Base-by-base conservation (phyloP, 1,139 yeast genomes). In the Arxiozyma heterogenica region DNA sequence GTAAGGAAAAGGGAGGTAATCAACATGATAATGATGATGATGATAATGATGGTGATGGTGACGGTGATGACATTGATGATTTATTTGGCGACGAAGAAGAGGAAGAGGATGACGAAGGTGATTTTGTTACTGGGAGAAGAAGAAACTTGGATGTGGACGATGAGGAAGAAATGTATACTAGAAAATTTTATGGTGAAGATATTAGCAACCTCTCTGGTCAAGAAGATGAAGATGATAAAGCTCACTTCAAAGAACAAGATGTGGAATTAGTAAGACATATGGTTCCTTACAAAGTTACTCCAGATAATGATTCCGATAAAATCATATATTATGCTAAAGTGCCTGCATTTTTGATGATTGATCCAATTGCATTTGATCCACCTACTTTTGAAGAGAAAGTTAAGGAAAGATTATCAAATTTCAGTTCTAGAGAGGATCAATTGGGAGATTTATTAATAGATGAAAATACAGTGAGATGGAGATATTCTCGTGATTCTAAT, bases 401-500 rank as follows among this genome's bases (percentile, higher is more conserved):
- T 17, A 69, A 69, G 44, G 68, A 71, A 53, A 57, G 76, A 61
- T 47, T 81, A 73, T 61, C 54, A 4, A 59, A 60, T 30, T 54
- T 54, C 25, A 52, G 59, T 4, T 60, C 67, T 12, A 58, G 56
- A 47, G 81, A 80, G 53, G 75, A 75, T 55, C 79, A 81, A 45
- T 73, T 76, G 23, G 76, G 74, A 41, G 78, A 75, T 55, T 80
- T 81, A 20, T 73, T 84, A 47, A 75, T 81, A 55, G 87, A 85
- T 59, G 90, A 86, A 64, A 89, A 89, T 67, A 89, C 96, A 0
- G 76, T 93, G 43, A 80, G 98, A 64, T 93, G 98, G 98, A 82
- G 95, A 71, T 90, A 91, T 68, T 84, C 89, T 34, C 73, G 80
- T 51, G 81, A 80, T 49, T 80, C 79, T 47, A 73, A 79, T 53